These are phyloP conservation scores for Rhododendron ferrugineum DNA, from an alignment of 148 eudicot genomes.

Conservation along the genomic window DNA sequence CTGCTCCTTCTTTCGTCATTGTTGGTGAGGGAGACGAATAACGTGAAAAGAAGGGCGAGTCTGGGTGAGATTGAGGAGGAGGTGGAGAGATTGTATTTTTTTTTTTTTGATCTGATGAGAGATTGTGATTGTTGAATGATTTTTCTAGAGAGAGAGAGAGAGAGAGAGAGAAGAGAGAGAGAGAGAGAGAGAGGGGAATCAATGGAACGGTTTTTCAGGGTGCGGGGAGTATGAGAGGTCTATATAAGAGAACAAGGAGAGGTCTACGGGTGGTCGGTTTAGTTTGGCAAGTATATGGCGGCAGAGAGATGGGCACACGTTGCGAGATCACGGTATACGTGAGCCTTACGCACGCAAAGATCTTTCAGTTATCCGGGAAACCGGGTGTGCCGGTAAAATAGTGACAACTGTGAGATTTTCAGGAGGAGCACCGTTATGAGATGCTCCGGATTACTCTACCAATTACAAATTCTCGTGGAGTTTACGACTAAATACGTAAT, in stretches of 20 bases:
- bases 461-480: no score
- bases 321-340: background rate
- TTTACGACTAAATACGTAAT: no score
- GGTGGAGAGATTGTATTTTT: background rate
- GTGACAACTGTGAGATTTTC: no score
- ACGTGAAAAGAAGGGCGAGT: background rate
- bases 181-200: background rate
- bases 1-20: conserved; percentile 9
- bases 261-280: background rate
- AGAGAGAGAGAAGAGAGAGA: background rate
- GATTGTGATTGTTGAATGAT: background rate
- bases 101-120: background rate
- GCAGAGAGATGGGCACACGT: background rate
- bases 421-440: no score
- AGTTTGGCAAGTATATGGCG: background rate
- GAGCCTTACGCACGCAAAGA: background rate
- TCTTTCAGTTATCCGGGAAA: background rate
- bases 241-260: background rate
- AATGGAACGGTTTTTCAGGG: background rate
- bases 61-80: background rate
- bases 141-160: background rate
- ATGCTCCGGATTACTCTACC: no score
- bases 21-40: background rate
- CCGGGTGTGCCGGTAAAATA: no score
- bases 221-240: background rate